Conservation (phyloP, 2,329 filamentous ascomycete genomes). For the Arthrobotrys pseudoclavata region DNA sequence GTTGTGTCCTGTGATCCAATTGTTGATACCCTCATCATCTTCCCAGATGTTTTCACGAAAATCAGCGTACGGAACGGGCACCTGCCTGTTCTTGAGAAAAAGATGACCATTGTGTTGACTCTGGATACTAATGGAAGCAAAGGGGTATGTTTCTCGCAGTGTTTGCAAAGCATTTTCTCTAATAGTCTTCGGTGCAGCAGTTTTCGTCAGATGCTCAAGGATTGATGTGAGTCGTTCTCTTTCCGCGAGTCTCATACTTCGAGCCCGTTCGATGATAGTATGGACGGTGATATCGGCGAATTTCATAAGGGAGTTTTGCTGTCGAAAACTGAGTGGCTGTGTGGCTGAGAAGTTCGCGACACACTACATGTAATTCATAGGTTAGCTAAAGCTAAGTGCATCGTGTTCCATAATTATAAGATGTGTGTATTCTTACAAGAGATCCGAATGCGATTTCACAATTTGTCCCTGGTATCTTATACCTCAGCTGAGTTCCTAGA, state of each 20-base stretch:
- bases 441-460: constrained; percentile 52
- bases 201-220: constrained; percentile 65
- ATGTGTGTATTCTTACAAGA: constrained; percentile 15
- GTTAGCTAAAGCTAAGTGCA: not conserved
- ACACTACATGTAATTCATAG: constrained; percentile 1
- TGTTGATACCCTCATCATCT: constrained; percentile 67
- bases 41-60: constrained; percentile 68
- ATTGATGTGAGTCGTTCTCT: constrained; percentile 62
- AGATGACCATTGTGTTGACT: constrained; percentile 62
- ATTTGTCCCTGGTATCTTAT: constrained; percentile 35
- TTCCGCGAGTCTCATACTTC: constrained; percentile 47
- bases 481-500: constrained; percentile 46
- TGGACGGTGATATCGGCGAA: constrained; percentile 65
- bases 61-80: constrained; percentile 63
- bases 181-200: constrained; percentile 62
- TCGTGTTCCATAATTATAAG: not conserved
- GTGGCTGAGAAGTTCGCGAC: constrained; percentile 49
- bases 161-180: constrained; percentile 64
- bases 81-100: constrained; percentile 62
- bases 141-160: constrained; percentile 65
- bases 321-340: constrained; percentile 47
- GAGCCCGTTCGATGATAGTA: constrained; percentile 50
- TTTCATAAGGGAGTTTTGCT: constrained; percentile 65
- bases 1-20: constrained; percentile 66
- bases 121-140: constrained; percentile 64